phyloP scores from a whole-genome alignment of 176 grass and related monocot genomes.

The Hyparrhenia diplandra region DNA sequence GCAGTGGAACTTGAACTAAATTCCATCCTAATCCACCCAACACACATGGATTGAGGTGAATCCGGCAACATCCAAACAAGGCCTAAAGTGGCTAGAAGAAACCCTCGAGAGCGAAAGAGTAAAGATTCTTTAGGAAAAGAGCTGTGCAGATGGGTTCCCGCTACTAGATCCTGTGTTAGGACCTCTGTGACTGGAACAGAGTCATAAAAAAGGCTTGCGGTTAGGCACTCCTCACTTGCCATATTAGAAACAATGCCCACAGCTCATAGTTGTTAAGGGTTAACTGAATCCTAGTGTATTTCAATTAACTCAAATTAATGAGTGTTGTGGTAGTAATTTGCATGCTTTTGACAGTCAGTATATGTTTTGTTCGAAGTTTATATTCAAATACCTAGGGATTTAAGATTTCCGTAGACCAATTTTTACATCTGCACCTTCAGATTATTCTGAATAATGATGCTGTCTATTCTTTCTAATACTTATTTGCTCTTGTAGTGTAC shows the following conservation, averaged over 20 bases:
- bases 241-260: neutral
- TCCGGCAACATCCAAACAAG: no score
- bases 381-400: no score
- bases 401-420: neutral
- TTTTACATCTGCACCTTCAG: neutral
- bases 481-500: neutral
- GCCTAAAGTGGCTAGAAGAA: neutral
- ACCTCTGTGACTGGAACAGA: neutral
- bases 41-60: no score
- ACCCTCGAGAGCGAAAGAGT: neutral
- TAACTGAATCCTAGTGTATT: neutral
- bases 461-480: neutral
- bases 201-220: conserved; percentile 1
- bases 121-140: conserved; percentile 4
- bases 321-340: neutral
- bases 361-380: conserved; percentile 9
- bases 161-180: conserved; percentile 8
- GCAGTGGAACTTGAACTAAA: no score
- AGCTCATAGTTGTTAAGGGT: neutral
- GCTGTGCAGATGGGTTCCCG: neutral
- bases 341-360: neutral
- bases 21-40: no score
- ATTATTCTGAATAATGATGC: neutral
- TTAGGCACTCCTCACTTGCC: neutral
- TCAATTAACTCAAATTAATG: conserved; percentile 11